A percentile compares a stretch with the other conserved stretches of the same genome.
phyloP scores from a whole-genome alignment of 1,139 yeast genomes.

The Debaryomyces robertsiae region DNA sequence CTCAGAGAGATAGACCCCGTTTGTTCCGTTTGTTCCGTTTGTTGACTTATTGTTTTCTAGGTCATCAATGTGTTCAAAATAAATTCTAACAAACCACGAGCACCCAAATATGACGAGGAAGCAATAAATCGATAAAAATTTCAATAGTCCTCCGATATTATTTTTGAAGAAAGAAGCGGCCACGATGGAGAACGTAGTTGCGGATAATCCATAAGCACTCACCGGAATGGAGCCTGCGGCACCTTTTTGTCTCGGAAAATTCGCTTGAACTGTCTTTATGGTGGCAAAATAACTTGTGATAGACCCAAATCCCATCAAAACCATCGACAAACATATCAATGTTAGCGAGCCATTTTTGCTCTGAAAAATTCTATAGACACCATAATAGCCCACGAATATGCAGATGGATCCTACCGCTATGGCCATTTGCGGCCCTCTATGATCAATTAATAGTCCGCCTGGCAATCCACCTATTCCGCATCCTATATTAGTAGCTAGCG shows the following conservation, averaged over 20 bases:
- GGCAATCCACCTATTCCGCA: slow-evolving; percentile 68
- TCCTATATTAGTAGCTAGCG: slow-evolving; percentile 64
- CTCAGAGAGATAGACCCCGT: slow-evolving; percentile 6
- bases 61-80: slow-evolving; percentile 23
- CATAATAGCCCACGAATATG: slow-evolving; percentile 45
- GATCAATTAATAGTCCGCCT: slow-evolving; percentile 68
- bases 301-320: slow-evolving; percentile 64
- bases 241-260: slow-evolving; percentile 71
- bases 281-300: slow-evolving; percentile 65
- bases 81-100: slow-evolving; percentile 41
- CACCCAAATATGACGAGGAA: slow-evolving; percentile 41
- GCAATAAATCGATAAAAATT: slow-evolving; percentile 40
- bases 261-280: slow-evolving; percentile 67
- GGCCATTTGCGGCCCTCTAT: slow-evolving; percentile 55
- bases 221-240: slow-evolving; percentile 68
- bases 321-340: slow-evolving; percentile 42
- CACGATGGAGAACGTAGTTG: slow-evolving; percentile 45
- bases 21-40: slow-evolving; percentile 9
- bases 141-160: slow-evolving; percentile 44
- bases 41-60: slow-evolving; percentile 8
- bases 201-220: slow-evolving; percentile 56
- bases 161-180: slow-evolving; percentile 48
- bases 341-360: slow-evolving; percentile 24
- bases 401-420: slow-evolving; percentile 55
- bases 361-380: slow-evolving; percentile 35